A percentile compares a stretch with the other conserved stretches of the same genome.
phyloP scores from a whole-genome alignment of 306 rosid genomes.

The Fragaria iinumae region DNA sequence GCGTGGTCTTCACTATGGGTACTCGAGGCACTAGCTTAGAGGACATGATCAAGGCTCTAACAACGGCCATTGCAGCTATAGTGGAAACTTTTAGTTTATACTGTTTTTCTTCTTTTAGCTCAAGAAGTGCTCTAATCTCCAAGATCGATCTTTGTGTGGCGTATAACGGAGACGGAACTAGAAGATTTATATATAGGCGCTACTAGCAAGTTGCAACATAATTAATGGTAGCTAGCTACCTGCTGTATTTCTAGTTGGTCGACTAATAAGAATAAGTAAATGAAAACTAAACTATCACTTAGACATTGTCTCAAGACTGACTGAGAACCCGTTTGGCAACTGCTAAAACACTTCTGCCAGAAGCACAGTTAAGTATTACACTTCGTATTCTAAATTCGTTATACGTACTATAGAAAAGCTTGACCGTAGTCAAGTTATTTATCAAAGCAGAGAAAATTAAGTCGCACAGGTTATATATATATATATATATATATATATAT shows the following conservation, averaged over 20 bases:
- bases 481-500: too few species aligned
- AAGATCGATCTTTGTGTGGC: not conserved
- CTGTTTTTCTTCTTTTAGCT: too few species aligned
- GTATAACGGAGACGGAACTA: not conserved
- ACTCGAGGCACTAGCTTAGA: not conserved
- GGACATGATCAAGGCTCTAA: constrained; percentile 4
- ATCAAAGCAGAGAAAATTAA: too few species aligned
- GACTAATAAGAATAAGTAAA: not conserved
- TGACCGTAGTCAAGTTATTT: too few species aligned
- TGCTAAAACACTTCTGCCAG: not conserved
- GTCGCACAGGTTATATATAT: too few species aligned
- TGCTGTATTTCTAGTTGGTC: not conserved
- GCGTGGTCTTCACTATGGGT: not conserved
- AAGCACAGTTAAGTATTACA: too few species aligned
- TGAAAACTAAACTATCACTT: not conserved
- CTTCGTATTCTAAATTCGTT: too few species aligned
- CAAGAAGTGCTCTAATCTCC: not conserved
- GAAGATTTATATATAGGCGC: not conserved
- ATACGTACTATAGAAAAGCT: too few species aligned
- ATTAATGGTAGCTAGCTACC: not conserved
- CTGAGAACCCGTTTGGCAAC: not conserved
- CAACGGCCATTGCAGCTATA: not conserved
- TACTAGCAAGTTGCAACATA: not conserved
- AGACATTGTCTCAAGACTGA: not conserved
- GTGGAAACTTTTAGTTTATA: not conserved